Percentiles rank a stretch among this genome's conserved stretches.
These are phyloP conservation scores for Paragyromitra xinjiangensis DNA, from an alignment of 495 filamentous ascomycete genomes.

Conservation along the genomic window DNA sequence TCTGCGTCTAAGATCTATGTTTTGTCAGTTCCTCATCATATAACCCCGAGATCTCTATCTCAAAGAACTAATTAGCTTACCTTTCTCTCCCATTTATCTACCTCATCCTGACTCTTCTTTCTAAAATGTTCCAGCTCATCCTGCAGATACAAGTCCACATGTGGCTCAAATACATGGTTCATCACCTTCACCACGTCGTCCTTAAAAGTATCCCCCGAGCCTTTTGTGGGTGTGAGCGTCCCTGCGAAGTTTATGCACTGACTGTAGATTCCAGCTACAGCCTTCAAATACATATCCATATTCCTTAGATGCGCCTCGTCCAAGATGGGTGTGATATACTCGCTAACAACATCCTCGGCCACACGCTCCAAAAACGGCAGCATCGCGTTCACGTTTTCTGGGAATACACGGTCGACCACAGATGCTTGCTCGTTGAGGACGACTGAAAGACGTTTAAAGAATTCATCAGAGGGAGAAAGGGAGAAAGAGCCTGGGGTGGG, in stretches of 20 bases:
- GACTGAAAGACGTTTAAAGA: slow-evolving; percentile 76
- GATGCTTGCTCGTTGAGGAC: slow-evolving; percentile 85
- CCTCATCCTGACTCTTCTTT: slow-evolving; percentile 74
- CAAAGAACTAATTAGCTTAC: slow-evolving; percentile 58
- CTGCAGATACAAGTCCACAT: slow-evolving; percentile 89
- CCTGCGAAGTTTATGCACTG: slow-evolving; percentile 79
- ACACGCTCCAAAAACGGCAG: slow-evolving; percentile 81
- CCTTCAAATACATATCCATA: slow-evolving; percentile 82
- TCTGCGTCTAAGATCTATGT: slow-evolving; percentile 73
- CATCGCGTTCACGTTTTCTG: slow-evolving; percentile 74
- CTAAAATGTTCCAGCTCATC: slow-evolving; percentile 92
- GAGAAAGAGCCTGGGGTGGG: slow-evolving; percentile 67
- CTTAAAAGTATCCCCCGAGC: slow-evolving; percentile 65
- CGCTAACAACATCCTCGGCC: slow-evolving; percentile 81
- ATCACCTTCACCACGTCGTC: slow-evolving; percentile 69
- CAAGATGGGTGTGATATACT: slow-evolving; percentile 85
- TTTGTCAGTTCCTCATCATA: slow-evolving; percentile 11
- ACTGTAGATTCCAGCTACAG: slow-evolving; percentile 84
- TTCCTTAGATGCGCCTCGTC: slow-evolving; percentile 85
- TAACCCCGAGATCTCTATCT: neutral
- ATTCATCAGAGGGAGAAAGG: slow-evolving; percentile 78
- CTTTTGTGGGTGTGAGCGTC: slow-evolving; percentile 68
- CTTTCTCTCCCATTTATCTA: slow-evolving; percentile 87
- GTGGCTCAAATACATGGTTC: slow-evolving; percentile 81
- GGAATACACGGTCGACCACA: slow-evolving; percentile 86